Conservation (phyloP, 129 eudicot genomes). For the Artemisia annua region DNA sequence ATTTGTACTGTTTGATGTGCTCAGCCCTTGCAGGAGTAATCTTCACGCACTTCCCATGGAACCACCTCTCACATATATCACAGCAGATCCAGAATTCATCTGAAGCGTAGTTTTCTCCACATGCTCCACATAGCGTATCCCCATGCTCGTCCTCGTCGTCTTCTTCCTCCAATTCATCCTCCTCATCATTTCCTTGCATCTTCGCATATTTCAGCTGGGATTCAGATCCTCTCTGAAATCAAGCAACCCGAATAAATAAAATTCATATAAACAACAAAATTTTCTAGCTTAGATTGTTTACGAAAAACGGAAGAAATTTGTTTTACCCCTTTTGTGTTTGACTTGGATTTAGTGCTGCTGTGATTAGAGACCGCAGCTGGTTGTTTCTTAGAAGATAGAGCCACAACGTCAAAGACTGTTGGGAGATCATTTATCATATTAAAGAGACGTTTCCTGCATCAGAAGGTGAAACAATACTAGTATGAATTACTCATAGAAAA, state of each 20-base stretch:
- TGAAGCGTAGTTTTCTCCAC: conserved; percentile 73
- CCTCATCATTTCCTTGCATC: conserved; percentile 57
- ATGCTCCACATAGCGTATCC: conserved; percentile 79
- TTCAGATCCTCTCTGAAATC: conserved; percentile 44
- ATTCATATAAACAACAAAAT: background rate
- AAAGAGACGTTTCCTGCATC: conserved; percentile 83
- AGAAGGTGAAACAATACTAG: conserved; percentile 7
- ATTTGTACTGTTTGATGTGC: conserved; percentile 64
- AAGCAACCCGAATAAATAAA: background rate
- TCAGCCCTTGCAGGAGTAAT: too few relatives aligned
- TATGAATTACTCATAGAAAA: background rate
- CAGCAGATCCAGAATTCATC: conserved; percentile 93
- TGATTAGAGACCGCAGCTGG: conserved; percentile 52
- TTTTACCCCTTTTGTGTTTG: conserved; percentile 74
- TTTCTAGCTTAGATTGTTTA: background rate
- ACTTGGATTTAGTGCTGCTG: conserved; percentile 69
- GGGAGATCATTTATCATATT: conserved; percentile 82
- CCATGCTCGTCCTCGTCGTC: conserved; percentile 83
- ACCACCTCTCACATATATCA: conserved; percentile 85
- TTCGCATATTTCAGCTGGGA: conserved; percentile 47
- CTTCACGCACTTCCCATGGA: conserved; percentile 21
- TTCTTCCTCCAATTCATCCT: conserved; percentile 30
- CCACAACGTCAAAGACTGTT: conserved; percentile 74
- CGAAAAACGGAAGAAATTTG: background rate
- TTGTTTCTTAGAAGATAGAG: conserved; percentile 65